Conservation (phyloP, 2,329 filamentous ascomycete species). For the Paraconiothyrium sp. region DNA sequence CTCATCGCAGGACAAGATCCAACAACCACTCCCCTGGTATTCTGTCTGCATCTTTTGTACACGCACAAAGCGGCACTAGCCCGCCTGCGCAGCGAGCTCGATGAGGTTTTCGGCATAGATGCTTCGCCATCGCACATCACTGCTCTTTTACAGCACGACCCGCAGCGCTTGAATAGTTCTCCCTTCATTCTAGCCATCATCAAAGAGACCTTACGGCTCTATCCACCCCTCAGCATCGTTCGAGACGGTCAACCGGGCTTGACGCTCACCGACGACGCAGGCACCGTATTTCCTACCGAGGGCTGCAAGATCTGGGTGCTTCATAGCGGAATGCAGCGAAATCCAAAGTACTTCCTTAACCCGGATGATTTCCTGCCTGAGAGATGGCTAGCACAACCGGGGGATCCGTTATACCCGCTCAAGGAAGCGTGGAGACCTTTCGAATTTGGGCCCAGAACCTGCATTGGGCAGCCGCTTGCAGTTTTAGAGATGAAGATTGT, state of each 20-base stretch:
- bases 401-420: conserved; percentile 23
- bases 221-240: conserved; percentile 44
- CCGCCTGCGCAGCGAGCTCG: not conserved
- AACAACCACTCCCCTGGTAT: conserved; percentile 39
- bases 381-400: conserved; percentile 28
- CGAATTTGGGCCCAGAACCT: conserved; percentile 48
- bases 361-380: conserved; percentile 38
- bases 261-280: conserved; percentile 32
- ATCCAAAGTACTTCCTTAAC: conserved; percentile 29
- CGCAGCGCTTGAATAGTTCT: conserved; percentile 40
- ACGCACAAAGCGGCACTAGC: not conserved
- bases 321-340: conserved; percentile 28
- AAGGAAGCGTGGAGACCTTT: conserved; percentile 43
- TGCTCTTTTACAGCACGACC: conserved; percentile 1
- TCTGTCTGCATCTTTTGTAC: conserved; percentile 16
- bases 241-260: conserved; percentile 25
- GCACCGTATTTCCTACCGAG: conserved; percentile 31
- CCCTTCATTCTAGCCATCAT: conserved; percentile 45
- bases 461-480: conserved; percentile 51
- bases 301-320: conserved; percentile 26
- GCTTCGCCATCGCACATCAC: not conserved
- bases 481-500: conserved; percentile 46
- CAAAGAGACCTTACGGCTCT: conserved; percentile 48
- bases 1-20: conserved; percentile 45
- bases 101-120: not conserved